Conservation (phyloP, 768 basidiomycete species). For the Auriscalpium vulgare region DNA sequence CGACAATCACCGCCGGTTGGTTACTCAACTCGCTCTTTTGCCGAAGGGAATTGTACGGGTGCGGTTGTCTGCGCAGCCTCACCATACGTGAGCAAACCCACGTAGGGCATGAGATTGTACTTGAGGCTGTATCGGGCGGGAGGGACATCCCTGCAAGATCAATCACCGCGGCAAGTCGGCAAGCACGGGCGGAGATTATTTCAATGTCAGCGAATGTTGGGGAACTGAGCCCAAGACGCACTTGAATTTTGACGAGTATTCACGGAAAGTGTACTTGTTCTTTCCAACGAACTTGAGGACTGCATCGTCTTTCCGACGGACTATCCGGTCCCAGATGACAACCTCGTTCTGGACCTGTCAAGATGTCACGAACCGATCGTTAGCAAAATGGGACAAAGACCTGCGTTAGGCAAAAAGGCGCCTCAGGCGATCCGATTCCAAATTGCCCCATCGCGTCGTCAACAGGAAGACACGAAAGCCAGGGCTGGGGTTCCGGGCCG, state of each 20-base stretch:
- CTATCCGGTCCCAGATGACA: constrained; percentile 89
- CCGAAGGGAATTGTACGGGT: constrained; percentile 27
- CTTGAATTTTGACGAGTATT: constrained; percentile 68
- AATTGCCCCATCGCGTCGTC: too few relatives aligned
- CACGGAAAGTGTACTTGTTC: constrained; percentile 83
- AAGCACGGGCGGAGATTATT: background rate
- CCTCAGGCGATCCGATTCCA: too few relatives aligned
- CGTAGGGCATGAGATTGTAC: constrained; percentile 89
- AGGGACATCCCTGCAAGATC: constrained; percentile 44
- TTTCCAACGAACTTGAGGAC: constrained; percentile 53
- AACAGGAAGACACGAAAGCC: too few relatives aligned
- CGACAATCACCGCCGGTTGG: background rate
- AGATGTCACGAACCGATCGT: background rate
- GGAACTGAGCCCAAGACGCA: constrained; percentile 30
- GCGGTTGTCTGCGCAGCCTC: constrained; percentile 47
- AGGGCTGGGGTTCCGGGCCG: too few relatives aligned
- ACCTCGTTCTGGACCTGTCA: constrained; percentile 62
- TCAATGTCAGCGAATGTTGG: constrained; percentile 11
- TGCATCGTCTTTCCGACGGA: constrained; percentile 73
- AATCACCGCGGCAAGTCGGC: constrained; percentile 14
- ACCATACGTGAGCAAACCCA: constrained; percentile 72
- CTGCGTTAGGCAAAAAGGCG: background rate
- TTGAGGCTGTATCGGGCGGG: constrained; percentile 67
- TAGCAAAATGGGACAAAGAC: background rate
- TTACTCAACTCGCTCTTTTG: constrained; percentile 14